Evolutionary conservation across 2,329 filamentous ascomycete species (phyloP).

Genomic region (Pseudocercospora crystallina): DNA sequence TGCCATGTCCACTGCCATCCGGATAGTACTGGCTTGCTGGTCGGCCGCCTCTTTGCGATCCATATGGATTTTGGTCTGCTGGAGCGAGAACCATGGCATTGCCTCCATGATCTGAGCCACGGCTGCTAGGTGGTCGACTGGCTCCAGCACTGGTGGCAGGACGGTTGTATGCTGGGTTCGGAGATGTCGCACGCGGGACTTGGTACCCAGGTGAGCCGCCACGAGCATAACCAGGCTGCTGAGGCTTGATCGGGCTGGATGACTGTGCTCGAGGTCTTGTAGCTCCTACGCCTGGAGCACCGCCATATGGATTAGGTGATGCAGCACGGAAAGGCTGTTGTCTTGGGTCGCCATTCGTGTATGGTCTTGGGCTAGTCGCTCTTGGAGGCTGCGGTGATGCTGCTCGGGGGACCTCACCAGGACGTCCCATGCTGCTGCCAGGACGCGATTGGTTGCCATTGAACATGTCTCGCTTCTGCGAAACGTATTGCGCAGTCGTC

Average conservation of each 20-base stretch:
- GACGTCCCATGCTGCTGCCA: constrained; percentile 29
- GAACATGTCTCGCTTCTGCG: constrained; percentile 81
- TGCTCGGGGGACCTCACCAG: constrained; percentile 41
- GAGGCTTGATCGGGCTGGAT: constrained; percentile 42
- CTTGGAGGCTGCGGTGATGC: constrained; percentile 69
- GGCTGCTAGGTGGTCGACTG: constrained; percentile 45
- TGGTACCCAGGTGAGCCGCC: constrained; percentile 42
- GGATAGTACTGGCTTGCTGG: constrained; percentile 49
- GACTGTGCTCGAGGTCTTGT: constrained; percentile 40
- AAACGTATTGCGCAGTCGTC: constrained; percentile 82
- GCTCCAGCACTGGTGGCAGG: constrained; percentile 35
- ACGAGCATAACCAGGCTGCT: constrained; percentile 37
- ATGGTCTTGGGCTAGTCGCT: constrained; percentile 57
- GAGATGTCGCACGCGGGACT: constrained; percentile 40
- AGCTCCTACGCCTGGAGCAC: constrained; percentile 26
- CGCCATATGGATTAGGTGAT: constrained; percentile 59
- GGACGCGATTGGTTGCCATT: constrained; percentile 36
- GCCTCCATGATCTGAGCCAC: constrained; percentile 37
- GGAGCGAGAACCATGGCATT: constrained; percentile 48
- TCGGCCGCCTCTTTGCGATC: constrained; percentile 41
- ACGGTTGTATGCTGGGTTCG: constrained; percentile 40
- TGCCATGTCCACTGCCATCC: constrained; percentile 31
- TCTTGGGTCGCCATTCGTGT: constrained; percentile 37
- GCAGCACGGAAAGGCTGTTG: constrained; percentile 45
- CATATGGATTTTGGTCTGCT: constrained; percentile 43